These are phyloP conservation scores for Borealophlyctis nickersoniae DNA, from an alignment of 192 early-diverging fungal genomes.

Conservation along the genomic window DNA sequence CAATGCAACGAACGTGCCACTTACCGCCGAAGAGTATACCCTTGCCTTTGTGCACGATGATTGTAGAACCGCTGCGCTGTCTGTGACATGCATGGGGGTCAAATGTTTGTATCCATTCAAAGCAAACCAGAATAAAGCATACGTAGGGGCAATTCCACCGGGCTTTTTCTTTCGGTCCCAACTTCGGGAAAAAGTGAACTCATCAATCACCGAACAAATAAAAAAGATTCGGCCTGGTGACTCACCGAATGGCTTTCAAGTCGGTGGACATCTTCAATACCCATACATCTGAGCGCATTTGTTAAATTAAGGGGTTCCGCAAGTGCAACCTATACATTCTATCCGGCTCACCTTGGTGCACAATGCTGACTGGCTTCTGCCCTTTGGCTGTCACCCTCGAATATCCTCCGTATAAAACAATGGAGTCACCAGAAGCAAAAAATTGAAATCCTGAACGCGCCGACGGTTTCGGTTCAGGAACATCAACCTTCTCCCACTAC, in stretches of 20 bases:
- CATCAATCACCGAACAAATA: too few species aligned
- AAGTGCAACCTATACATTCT: not conserved
- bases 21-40: conserved; percentile 52
- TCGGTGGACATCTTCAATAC: conserved; percentile 61
- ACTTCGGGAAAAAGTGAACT: too few species aligned
- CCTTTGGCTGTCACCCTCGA: conserved; percentile 55
- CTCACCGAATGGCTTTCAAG: conserved; percentile 21
- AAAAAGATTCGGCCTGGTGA: too few species aligned
- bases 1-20: too few species aligned
- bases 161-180: conserved; percentile 66
- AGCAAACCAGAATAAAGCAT: too few species aligned
- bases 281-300: conserved; percentile 45
- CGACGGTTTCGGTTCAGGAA: conserved; percentile 37
- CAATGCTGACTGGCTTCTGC: conserved; percentile 52
- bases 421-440: conserved; percentile 49
- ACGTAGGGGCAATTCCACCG: conserved; percentile 35
- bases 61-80: conserved; percentile 51
- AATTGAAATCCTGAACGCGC: conserved; percentile 64
- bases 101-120: too few species aligned
- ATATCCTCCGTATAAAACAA: conserved; percentile 70
- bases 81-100: too few species aligned
- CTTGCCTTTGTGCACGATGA: conserved; percentile 55
- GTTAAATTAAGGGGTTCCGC: too few species aligned
- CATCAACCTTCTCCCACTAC: conserved; percentile 47
- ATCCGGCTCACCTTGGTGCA: conserved; percentile 47